Evolutionary conservation across 345 rosid species (phyloP).

Genomic region (Noccaea caerulescens): DNA sequence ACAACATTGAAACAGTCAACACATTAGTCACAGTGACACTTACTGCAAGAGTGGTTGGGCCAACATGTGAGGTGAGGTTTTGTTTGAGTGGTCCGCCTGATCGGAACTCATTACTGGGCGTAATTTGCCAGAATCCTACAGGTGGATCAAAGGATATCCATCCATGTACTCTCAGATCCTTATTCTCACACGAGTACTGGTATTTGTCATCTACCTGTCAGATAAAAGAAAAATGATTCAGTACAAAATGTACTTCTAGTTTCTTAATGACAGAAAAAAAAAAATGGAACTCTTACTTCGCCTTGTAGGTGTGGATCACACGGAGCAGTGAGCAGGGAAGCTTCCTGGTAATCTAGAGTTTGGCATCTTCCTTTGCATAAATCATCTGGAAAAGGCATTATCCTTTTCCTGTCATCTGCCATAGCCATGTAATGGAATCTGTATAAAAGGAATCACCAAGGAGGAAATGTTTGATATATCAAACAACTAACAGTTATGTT

Average conservation of each 20-base stretch:
- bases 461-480: slow-evolving; percentile 29
- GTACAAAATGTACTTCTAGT: background rate
- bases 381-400: slow-evolving; percentile 94
- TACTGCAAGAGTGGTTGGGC: slow-evolving; percentile 90
- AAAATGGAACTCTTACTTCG: slow-evolving; percentile 48
- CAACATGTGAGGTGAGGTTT: slow-evolving; percentile 92
- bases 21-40: slow-evolving; percentile 28
- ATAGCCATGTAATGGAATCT: slow-evolving; percentile 94
- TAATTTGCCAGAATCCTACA: slow-evolving; percentile 96
- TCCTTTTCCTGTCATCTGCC: slow-evolving; percentile 84
- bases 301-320: slow-evolving; percentile 69
- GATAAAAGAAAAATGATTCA: slow-evolving; percentile 21
- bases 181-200: slow-evolving; percentile 88
- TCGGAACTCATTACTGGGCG: slow-evolving; percentile 90
- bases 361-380: slow-evolving; percentile 68
- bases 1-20: slow-evolving; percentile 1
- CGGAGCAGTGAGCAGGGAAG: slow-evolving; percentile 75
- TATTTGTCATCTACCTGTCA: slow-evolving; percentile 95
- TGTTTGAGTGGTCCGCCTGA: slow-evolving; percentile 96
- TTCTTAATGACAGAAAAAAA: background rate
- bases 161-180: slow-evolving; percentile 83
- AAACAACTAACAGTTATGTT: slow-evolving; percentile 21
- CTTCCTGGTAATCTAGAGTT: slow-evolving; percentile 79
- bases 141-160: slow-evolving; percentile 86
- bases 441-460: slow-evolving; percentile 28